Conservation (phyloP, 805 yeast genomes). For the Candida endomychidarum region DNA sequence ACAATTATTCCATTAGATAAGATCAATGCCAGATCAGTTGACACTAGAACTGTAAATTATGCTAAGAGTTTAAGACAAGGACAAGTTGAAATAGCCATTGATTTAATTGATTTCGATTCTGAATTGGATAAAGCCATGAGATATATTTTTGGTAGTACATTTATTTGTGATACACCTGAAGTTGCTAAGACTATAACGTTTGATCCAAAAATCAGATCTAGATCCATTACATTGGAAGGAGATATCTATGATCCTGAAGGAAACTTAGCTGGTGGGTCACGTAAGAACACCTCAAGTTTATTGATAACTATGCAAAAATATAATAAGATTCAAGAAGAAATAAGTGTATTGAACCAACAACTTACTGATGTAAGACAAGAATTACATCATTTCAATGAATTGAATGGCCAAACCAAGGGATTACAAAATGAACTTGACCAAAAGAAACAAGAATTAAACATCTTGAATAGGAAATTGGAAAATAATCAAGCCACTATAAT, state of each 20-base stretch:
- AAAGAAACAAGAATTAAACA: conserved; percentile 57
- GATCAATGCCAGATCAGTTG: conserved; percentile 61
- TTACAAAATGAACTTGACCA: conserved; percentile 60
- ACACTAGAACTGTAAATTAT: conserved; percentile 49
- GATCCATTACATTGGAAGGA: conserved; percentile 88
- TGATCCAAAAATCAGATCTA: conserved; percentile 73
- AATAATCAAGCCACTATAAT: conserved; percentile 57
- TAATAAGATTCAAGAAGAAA: conserved; percentile 44
- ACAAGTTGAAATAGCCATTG: conserved; percentile 85
- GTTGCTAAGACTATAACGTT: conserved; percentile 89
- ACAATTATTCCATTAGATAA: conserved; percentile 92
- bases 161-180: conserved; percentile 82
- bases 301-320: conserved; percentile 66
- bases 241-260: conserved; percentile 97
- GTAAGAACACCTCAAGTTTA: conserved; percentile 57
- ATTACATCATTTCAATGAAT: conserved; percentile 40
- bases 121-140: conserved; percentile 83
- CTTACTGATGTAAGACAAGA: conserved; percentile 40
- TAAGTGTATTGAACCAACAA: conserved; percentile 43
- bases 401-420: conserved; percentile 50
- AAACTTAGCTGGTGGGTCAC: conserved; percentile 91
- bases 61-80: conserved; percentile 82
- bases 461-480: conserved; percentile 54
- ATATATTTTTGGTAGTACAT: conserved; percentile 85
- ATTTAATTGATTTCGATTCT: conserved; percentile 70